Evolutionary conservation across 176 grass and related monocot genomes (phyloP), one percentile per base, ranked within the genome.

Genomic region (Rhynchospora pubera): DNA sequence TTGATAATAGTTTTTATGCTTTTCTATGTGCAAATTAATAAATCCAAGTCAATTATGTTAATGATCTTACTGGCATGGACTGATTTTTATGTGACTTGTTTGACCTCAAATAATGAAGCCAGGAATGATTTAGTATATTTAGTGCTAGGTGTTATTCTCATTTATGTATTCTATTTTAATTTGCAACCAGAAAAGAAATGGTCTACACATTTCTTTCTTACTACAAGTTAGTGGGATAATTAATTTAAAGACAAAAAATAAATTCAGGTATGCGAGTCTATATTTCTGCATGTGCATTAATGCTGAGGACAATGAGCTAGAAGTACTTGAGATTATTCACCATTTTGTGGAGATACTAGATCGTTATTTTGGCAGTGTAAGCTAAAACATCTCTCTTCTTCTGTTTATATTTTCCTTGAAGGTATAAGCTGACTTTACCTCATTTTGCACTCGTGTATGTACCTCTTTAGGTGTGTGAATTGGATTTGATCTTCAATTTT

Each of bases 241-340:
- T 53, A 53, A 16, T 55, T 75, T 75, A 47, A 28, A 1, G 26
- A 28, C 28, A 8, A 12, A 57, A 21, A 9, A 67, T 79, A 30
- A 63, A 43, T n/a, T 73, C 65, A 99, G 96, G 89, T 99, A 99
- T 87, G 96, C 96, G 1, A 99, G 96, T 82, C 87, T 99, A 52
- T 99, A 99, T 89, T 99, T 99, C 86, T 99, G 96, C 89, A 99
- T 99, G 92, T 99, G 96, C 86, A 90, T 95, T 77, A 91, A 99
- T 85, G 83, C 92, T 64, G 89, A 93, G 51, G 96, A 99, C 79
- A 99, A 99, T 80, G 96, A 95, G 87, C 91, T 99, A 0, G 96
- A 99, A 85, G 72, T 95, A 75, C 96, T 99, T 77, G 96, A 99
- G 82, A 93, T 99, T 47, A 99, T 99, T 56, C 96, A 99, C 82